These are phyloP conservation scores for Chytriomyces sp. DNA, from an alignment of 192 early-diverging fungal genomes.

Conservation along the genomic window DNA sequence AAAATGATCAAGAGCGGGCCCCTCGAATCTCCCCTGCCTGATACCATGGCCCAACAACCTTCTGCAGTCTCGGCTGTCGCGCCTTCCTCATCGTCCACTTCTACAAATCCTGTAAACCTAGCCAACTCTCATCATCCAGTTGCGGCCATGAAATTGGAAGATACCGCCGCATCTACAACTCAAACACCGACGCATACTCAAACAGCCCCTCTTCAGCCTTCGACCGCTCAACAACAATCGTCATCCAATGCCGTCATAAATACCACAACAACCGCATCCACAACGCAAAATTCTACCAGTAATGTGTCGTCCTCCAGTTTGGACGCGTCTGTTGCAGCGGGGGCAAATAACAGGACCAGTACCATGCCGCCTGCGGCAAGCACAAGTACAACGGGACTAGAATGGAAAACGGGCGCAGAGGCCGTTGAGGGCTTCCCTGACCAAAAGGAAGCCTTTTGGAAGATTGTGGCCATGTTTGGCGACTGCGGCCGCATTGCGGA, in stretches of 20 bases:
- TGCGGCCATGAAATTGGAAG: not conserved
- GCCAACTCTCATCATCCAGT: too few relatives aligned
- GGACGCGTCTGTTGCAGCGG: not conserved
- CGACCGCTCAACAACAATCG: not conserved
- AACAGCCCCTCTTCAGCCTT: not conserved
- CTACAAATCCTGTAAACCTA: not conserved
- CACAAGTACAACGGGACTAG: not conserved
- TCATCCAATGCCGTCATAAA: not conserved
- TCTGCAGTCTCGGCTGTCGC: not conserved
- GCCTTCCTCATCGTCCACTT: not conserved
- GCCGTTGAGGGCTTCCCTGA: constrained; percentile 23
- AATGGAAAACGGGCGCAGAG: constrained; percentile 22
- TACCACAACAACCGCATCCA: not conserved
- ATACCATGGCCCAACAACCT: not conserved
- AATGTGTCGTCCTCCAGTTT: not conserved
- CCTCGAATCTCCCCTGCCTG: constrained; percentile 1
- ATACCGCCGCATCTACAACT: not conserved
- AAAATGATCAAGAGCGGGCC: constrained; percentile 16
- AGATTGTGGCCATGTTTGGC: constrained; percentile 28
- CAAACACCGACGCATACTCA: not conserved
- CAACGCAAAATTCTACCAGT: not conserved
- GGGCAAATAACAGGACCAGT: not conserved
- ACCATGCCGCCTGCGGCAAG: not conserved
- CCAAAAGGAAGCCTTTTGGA: constrained; percentile 27
- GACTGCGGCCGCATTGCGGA: constrained; percentile 20